Percentiles rank a stretch among this genome's conserved stretches.
Evolutionary conservation across 2,329 filamentous ascomycete species (phyloP).

Genomic region (Rhexocercosporidium sp.): DNA sequence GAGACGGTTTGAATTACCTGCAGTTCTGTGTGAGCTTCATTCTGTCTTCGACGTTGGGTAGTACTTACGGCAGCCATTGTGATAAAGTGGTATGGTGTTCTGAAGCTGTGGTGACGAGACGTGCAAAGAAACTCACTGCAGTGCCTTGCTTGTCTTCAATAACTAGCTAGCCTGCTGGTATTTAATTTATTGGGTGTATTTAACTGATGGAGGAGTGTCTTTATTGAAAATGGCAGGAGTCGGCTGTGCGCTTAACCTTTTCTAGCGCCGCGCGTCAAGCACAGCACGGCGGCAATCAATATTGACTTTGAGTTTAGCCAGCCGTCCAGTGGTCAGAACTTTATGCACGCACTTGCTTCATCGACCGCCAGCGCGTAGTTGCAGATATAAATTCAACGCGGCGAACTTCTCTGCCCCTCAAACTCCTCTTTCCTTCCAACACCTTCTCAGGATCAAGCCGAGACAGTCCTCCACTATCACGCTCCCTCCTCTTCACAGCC

Average conservation of each 20-base stretch:
- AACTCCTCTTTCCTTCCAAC: neutral
- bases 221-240: neutral
- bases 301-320: neutral
- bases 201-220: neutral
- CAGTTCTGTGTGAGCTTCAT: conserved; percentile 14
- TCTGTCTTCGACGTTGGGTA: neutral
- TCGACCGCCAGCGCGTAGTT: neutral
- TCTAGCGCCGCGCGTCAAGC: neutral
- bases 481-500: neutral
- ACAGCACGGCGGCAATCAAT: neutral
- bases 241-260: neutral
- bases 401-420: neutral
- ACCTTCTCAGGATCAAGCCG: neutral
- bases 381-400: conserved; percentile 10
- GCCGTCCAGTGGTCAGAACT: neutral
- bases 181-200: neutral
- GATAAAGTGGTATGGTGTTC: conserved; percentile 5
- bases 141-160: neutral
- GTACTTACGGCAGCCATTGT: conserved; percentile 40
- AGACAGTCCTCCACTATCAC: neutral
- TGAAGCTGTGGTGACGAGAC: conserved; percentile 9
- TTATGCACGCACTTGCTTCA: neutral
- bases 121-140: conserved; percentile 7
- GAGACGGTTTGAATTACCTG: conserved; percentile 81
- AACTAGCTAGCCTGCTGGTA: neutral